These are phyloP conservation scores for Aphanomyces cochlioides DNA, from an alignment of 352 stramenopile genomes.

Conservation along the genomic window DNA sequence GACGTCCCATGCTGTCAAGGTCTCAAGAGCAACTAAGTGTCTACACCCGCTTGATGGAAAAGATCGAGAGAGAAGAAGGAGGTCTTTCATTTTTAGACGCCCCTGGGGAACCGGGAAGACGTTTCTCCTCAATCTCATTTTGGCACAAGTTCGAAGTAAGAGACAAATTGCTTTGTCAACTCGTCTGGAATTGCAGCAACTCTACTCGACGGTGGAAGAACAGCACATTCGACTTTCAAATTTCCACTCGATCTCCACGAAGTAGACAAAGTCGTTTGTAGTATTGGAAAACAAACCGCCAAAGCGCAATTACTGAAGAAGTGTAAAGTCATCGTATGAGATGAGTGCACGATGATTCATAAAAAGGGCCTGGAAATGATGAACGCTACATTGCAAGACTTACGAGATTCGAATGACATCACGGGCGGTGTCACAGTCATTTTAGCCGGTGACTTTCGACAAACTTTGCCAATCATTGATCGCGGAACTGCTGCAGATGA, in stretches of 20 bases:
- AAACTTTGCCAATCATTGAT: constrained; percentile 6
- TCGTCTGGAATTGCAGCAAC: constrained; percentile 36
- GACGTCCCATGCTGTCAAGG: constrained; percentile 4
- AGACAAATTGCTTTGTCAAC: constrained; percentile 25
- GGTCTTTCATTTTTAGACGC: constrained; percentile 38
- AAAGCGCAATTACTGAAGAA: constrained; percentile 17
- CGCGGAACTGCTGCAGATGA: neutral
- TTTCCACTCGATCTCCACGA: constrained; percentile 31
- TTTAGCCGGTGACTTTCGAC: neutral
- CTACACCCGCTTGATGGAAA: constrained; percentile 30
- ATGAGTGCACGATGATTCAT: neutral
- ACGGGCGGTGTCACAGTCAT: neutral
- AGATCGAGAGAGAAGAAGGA: neutral
- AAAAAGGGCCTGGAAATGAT: neutral
- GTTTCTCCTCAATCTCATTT: constrained; percentile 32
- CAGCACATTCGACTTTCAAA: constrained; percentile 38
- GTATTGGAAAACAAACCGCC: constrained; percentile 33
- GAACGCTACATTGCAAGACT: neutral
- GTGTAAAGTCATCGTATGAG: neutral
- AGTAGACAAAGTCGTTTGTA: constrained; percentile 27
- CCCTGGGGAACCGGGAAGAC: constrained; percentile 40
- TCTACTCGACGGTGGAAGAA: constrained; percentile 36
- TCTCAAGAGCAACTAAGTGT: constrained; percentile 25
- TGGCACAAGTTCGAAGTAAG: constrained; percentile 32
- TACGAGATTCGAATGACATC: constrained; percentile 3